Evolutionary conservation across 768 basidiomycete genomes (phyloP), one percentile per base, ranked within the genome.

Genomic region (Boletus sp.): DNA sequence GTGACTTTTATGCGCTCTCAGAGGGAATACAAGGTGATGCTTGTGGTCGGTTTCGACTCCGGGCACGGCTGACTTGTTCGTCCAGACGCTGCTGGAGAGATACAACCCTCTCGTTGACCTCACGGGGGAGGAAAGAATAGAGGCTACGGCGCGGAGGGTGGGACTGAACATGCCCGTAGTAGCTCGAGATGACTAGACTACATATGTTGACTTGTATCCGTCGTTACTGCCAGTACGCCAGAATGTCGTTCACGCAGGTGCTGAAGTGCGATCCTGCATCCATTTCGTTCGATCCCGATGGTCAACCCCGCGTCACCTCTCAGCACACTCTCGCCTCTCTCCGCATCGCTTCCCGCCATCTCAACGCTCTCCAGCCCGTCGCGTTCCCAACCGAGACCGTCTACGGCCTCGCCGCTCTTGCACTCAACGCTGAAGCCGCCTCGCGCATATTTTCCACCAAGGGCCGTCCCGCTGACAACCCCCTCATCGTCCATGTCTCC

Each of bases 331-430:
- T 75, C 18, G 67, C 75, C 28, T 80, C 86, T 18, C 75, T 93
- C 58, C 68, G 78, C 48, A 65, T 69, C 18, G 92, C 90, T 1
- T 75, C 84, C 7, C 75, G 77, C 54, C 78, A 81, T 54, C 79
- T 78, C 46, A 63, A 79, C 35, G 74, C 74, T 24, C 64, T 71
- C 15, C 76, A 83, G 55, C 78, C 83, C 20, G 89, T 98, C 54
- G 95, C 88, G 0, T 91, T 99, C 68, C 96, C 97, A 0, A 98
- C 97, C 32, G 97, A 99, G 74, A 98, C 97, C 0, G 97, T 99
- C 11, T 99, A 98, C 72, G 97, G 97, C 1, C 84, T 99, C n/a
- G 97, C 91, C 30, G 97, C 94, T 0, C 74, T 86, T 20, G 94
- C 96, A 0, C 75, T 93, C 45, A 76, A 84, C 64, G 60, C 80